Evolutionary conservation across 352 stramenopile genomes (phyloP).

Genomic region (Globisporangium barbulae): DNA sequence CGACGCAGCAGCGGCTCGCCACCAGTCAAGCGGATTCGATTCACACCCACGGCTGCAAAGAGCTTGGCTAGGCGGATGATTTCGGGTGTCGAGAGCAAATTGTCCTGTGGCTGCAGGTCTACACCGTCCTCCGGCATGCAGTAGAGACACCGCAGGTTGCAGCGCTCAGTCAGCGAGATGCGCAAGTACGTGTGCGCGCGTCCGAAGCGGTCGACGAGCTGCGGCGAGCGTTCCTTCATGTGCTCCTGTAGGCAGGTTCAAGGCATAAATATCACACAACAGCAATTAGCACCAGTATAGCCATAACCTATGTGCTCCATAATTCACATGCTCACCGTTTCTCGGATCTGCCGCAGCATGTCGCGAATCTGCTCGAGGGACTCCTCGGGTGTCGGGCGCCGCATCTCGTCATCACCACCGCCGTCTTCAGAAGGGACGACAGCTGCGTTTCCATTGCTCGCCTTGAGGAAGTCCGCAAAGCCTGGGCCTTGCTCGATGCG

Average conservation of each 20-base stretch:
- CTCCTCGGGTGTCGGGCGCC: conserved; percentile 17
- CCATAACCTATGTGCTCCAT: neutral
- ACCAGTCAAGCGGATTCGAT: conserved; percentile 94
- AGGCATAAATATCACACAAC: neutral
- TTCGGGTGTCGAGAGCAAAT: conserved; percentile 89
- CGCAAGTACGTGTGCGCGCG: conserved; percentile 93
- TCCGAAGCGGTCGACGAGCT: conserved; percentile 85
- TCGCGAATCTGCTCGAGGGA: conserved; percentile 25
- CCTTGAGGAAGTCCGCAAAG: conserved; percentile 35
- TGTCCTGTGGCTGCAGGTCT: conserved; percentile 63
- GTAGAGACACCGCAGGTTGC: conserved; percentile 96
- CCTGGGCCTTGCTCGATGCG: conserved; percentile 28
- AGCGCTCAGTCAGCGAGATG: conserved; percentile 95
- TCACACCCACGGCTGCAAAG: conserved; percentile 90
- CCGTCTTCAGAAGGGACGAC: neutral
- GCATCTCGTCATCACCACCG: conserved; percentile 2
- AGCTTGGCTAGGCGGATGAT: conserved; percentile 87
- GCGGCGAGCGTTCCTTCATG: conserved; percentile 1
- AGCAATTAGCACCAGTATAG: neutral
- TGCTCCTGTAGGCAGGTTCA: conserved; percentile 8
- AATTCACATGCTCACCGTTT: conserved; percentile 1
- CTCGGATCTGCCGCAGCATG: conserved; percentile 25
- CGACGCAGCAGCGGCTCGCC: conserved; percentile 85
- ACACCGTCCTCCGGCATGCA: conserved; percentile 97
- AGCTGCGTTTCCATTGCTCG: neutral